These are phyloP conservation scores for Fusarium robinianum DNA, from an alignment of 2,329 filamentous ascomycete genomes.

Conservation along the genomic window DNA sequence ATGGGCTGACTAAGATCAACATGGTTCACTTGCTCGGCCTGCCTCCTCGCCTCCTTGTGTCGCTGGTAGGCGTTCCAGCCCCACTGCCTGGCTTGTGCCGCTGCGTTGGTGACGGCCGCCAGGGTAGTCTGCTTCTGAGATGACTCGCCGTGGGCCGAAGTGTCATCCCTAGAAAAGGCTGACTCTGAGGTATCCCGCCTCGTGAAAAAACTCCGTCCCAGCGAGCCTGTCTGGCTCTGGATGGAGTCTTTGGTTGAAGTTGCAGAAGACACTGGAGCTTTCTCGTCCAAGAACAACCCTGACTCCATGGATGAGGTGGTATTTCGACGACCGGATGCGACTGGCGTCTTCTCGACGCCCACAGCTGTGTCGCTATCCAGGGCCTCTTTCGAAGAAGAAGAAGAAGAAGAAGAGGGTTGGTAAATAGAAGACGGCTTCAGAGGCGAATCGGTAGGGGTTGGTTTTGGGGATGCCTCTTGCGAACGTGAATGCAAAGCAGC, in stretches of 20 bases:
- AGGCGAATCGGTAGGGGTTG: constrained; percentile 46
- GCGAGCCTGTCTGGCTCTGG: constrained; percentile 47
- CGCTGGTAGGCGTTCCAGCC: constrained; percentile 61
- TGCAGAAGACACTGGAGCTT: constrained; percentile 39
- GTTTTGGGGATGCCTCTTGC: constrained; percentile 56
- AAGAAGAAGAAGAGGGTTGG: constrained; percentile 53
- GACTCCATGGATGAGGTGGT: constrained; percentile 46
- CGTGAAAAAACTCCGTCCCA: constrained; percentile 48
- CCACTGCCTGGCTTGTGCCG: constrained; percentile 62
- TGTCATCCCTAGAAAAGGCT: constrained; percentile 40
- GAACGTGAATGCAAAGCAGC: constrained; percentile 69
- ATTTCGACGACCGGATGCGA: constrained; percentile 41
- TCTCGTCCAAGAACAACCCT: constrained; percentile 30
- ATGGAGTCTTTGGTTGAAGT: constrained; percentile 44
- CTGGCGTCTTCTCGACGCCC: constrained; percentile 35
- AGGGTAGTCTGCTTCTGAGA: constrained; percentile 54
- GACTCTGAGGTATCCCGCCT: constrained; percentile 46
- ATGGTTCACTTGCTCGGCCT: constrained; percentile 38
- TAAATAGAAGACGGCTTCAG: constrained; percentile 44
- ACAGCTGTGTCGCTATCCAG: constrained; percentile 46
- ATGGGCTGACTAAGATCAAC: constrained; percentile 69
- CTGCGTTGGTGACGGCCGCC: constrained; percentile 59
- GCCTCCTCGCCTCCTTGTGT: constrained; percentile 49
- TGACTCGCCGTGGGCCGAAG: constrained; percentile 40
- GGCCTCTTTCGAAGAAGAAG: constrained; percentile 51